Evolutionary conservation across 2,329 filamentous ascomycete species (phyloP).

Genomic region (Colletotrichum sp.): DNA sequence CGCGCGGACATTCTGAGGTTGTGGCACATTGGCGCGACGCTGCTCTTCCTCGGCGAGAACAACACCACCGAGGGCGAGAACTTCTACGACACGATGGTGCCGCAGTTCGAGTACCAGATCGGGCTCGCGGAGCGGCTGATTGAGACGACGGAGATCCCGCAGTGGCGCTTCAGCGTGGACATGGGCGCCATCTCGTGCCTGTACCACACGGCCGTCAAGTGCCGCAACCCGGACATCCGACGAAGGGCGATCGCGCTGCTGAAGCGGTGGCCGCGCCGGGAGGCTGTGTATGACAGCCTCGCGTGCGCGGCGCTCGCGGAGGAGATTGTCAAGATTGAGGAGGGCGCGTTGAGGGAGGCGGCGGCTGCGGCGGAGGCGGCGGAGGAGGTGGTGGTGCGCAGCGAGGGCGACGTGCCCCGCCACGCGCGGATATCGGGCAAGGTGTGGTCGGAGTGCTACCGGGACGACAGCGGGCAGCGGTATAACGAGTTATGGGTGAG

Average conservation of each 20-base stretch:
- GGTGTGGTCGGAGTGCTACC: neutral
- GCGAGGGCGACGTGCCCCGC: neutral
- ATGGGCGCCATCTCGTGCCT: neutral
- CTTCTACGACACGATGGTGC: neutral
- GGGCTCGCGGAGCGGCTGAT: neutral
- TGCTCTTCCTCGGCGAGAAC: neutral
- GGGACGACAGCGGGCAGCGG: neutral
- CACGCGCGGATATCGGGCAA: neutral
- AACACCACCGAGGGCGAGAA: neutral
- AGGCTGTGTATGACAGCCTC: neutral
- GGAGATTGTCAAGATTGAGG: neutral
- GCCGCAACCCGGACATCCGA: neutral
- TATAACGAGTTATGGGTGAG: neutral
- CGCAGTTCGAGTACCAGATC: neutral
- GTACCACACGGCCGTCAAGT: constrained; percentile 1
- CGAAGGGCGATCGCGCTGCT: neutral
- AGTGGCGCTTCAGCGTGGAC: neutral
- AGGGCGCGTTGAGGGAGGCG: neutral
- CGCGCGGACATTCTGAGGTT: neutral
- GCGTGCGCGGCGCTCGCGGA: neutral
- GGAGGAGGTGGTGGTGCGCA: neutral
- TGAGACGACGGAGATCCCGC: neutral
- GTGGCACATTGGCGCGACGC: neutral
- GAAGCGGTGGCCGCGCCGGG: neutral
- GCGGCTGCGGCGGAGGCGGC: neutral